A percentile compares a stretch with the other conserved stretches of the same genome.
Conservation (phyloP, 2,329 filamentous ascomycete genomes). For the Canariomyces notabilis region DNA sequence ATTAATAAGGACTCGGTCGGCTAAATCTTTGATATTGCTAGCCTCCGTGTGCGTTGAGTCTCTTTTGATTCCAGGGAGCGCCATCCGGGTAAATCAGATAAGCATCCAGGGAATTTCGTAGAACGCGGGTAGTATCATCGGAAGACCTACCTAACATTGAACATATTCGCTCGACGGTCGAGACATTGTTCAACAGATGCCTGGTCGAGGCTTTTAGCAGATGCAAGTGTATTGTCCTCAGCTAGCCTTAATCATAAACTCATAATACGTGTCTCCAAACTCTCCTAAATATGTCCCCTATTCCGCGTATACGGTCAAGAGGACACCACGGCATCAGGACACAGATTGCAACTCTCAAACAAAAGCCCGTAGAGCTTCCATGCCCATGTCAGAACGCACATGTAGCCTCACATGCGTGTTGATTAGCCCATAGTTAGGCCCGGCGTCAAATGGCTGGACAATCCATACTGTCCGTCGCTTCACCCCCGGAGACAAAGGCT, state of each 20-base stretch:
- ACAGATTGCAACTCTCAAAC: slow-evolving; percentile 17
- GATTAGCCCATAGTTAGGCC: slow-evolving; percentile 19
- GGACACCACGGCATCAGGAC: no score
- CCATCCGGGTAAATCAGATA: slow-evolving; percentile 8
- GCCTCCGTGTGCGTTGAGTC: slow-evolving; percentile 1
- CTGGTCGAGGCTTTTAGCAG: no score
- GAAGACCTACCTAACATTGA: no score
- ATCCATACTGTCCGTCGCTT: slow-evolving; percentile 29
- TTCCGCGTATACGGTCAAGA: no score
- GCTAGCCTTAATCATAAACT: no score
- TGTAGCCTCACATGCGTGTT: slow-evolving; percentile 27
- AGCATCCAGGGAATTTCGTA: background rate
- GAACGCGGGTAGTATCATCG: no score
- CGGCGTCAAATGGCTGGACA: slow-evolving; percentile 27
- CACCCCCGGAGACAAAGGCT: background rate
- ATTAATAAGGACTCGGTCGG: slow-evolving; percentile 4
- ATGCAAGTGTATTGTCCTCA: no score
- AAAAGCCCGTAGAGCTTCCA: slow-evolving; percentile 25
- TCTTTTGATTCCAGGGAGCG: background rate
- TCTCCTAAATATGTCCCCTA: no score
- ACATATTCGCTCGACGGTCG: no score
- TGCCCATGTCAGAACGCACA: slow-evolving; percentile 19
- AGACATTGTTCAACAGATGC: no score
- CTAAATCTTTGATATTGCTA: slow-evolving; percentile 9
- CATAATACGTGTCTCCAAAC: no score